Evolutionary conservation across 208 protist species (phyloP), one percentile per base, ranked within the genome.

Genomic region (Herpetomonas samuelpessoai): DNA sequence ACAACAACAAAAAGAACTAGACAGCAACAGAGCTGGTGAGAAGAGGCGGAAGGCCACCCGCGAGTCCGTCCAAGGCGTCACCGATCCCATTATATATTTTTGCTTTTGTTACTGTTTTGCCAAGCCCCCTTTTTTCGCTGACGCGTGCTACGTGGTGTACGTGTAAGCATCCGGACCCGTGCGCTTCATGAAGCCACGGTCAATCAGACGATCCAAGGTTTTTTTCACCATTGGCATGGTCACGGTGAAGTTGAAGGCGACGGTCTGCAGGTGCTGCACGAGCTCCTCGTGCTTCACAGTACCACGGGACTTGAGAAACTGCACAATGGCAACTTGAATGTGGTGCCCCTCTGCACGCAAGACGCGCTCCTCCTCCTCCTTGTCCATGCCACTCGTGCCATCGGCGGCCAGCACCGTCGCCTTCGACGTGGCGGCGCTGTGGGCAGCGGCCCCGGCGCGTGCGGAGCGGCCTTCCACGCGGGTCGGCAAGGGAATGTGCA

Each of bases 111-210:
- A n/a, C n/a, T n/a, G n/a, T n/a, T n/a, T n/a, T n/a, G n/a, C n/a
- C n/a, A n/a, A n/a, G n/a, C n/a, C n/a, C n/a, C n/a, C n/a, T n/a
- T n/a, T n/a, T n/a, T n/a, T n/a, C n/a, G n/a, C 3, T 12, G 18
- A 19, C 46, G 12, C 24, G 25, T 16, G 25, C 80, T 87, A 98
- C 4, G 88, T 81, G n/a, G 97, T 63, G 62, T 98, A 98, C n/a
- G 60, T 55, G 80, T 98, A 98, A 10, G 57, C 55, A 30, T 53
- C 75, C 10, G 75, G 41, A 35, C 92, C 71, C 22, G 83, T 82
- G 28, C 97, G 83, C 57, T 89, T 79, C 19, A 99, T 28, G 68
- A 98, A 98, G 24, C 97, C 96, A 19, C 96, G 87, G 19, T 98
- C 95, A 52, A 98, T 95, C 44, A 99, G 70, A 41, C 70, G 83